These are phyloP conservation scores for Chaetomiaceae sp. DNA, from an alignment of 2,329 filamentous ascomycete genomes.

Conservation along the genomic window DNA sequence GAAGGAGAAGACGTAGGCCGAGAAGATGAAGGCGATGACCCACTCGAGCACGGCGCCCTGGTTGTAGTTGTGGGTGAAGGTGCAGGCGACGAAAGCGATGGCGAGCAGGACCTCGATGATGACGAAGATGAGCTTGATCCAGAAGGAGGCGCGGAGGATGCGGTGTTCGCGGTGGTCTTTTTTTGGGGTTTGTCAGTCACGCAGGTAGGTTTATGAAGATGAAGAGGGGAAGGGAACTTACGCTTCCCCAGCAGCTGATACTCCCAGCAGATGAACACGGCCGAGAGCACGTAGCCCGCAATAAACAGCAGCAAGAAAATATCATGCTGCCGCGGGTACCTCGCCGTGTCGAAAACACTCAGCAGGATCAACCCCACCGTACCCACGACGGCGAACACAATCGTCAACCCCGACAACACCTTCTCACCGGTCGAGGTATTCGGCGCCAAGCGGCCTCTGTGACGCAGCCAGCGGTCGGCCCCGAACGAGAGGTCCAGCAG, in stretches of 20 bases:
- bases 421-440: slow-evolving; percentile 64
- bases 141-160: slow-evolving; percentile 74
- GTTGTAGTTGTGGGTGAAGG: slow-evolving; percentile 50
- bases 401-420: slow-evolving; percentile 55
- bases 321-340: slow-evolving; percentile 64
- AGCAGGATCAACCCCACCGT: slow-evolving; percentile 77
- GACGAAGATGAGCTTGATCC: slow-evolving; percentile 82
- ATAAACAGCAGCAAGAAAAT: slow-evolving; percentile 81
- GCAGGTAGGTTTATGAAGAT: neutral
- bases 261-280: slow-evolving; percentile 84
- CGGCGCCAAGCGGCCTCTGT: slow-evolving; percentile 70
- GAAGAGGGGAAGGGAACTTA: slow-evolving; percentile 31
- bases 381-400: slow-evolving; percentile 67
- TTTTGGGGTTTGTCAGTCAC: neutral
- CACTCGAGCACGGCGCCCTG: slow-evolving; percentile 74
- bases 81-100: slow-evolving; percentile 64
- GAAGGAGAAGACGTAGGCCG: slow-evolving; percentile 83
- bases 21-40: slow-evolving; percentile 77
- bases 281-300: slow-evolving; percentile 76
- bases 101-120: slow-evolving; percentile 70
- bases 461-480: slow-evolving; percentile 79
- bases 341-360: slow-evolving; percentile 78
- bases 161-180: slow-evolving; percentile 68
- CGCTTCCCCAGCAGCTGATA: slow-evolving; percentile 79
- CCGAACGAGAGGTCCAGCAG: slow-evolving; percentile 78